A percentile compares a stretch with the other conserved stretches of the same genome.
phyloP scores from a whole-genome alignment of 495 filamentous ascomycete species.

The Podospora pseudopauciseta region DNA sequence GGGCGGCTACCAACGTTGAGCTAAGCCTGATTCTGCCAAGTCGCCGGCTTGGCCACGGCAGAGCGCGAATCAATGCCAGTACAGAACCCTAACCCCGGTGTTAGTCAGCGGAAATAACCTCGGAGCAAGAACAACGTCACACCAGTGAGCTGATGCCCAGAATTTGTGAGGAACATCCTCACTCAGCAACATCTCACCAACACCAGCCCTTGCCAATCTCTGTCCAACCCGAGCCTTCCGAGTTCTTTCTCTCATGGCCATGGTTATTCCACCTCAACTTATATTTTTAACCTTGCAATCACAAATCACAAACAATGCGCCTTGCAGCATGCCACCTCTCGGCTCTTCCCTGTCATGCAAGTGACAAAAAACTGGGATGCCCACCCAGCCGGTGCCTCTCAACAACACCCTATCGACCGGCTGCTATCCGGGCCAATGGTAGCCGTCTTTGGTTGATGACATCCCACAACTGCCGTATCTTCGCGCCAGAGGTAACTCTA shows the following conservation, averaged over 20 bases:
- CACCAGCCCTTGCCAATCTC: not conserved
- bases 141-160: not conserved
- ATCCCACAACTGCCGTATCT: not conserved
- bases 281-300: not conserved
- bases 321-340: not conserved
- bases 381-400: not conserved
- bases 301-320: not conserved
- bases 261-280: not conserved
- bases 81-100: not conserved
- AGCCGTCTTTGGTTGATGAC: not conserved
- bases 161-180: not conserved
- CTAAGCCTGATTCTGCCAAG: not conserved
- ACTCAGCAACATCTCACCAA: not conserved
- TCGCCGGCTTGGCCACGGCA: conserved; percentile 8
- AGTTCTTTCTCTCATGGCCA: not conserved
- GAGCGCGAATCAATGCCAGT: not conserved
- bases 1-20: conserved; percentile 5
- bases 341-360: not conserved
- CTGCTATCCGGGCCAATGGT: not conserved
- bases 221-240: not conserved
- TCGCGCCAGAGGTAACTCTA: conserved; percentile 4
- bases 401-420: not conserved
- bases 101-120: not conserved
- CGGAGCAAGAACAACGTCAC: not conserved
- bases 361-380: not conserved